Base-by-base conservation (phyloP, 208 protist genomes). In the Trypanosoma theileri region DNA sequence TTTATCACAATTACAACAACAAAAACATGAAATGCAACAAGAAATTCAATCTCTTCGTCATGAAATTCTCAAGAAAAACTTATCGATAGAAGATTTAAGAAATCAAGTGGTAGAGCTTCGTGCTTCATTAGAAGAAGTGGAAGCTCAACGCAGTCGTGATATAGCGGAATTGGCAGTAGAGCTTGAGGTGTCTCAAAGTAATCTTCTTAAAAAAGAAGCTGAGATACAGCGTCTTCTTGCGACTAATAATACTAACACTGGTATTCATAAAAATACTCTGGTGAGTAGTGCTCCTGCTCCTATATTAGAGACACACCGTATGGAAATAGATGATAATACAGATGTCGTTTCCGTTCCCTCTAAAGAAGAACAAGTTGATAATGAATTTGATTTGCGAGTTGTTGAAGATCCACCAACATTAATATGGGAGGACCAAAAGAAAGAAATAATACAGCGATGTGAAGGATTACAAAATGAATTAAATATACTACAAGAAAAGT, bases 381-480 rank as follows among this genome's bases (percentile, higher is more conserved):
- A 51, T 51, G n/a, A 51, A 4, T 21, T 14, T 51, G 4, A 51
- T 9, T 14, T 51, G n/a, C 10, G 24, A 22, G 13, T 3, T n/a
- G 19, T n/a, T 42, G 60, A 54, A 16, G 13, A 58, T 44, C 31
- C 45, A 31, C 6, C 11, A 10, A 10, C 31, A 52, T 57, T 7
- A 22, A 44, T 21, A 64, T 66, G 60, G 60, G 53, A 46, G 52
- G 46, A 52, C 8, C 35, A 66, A 41, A 54, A 58, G 57, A 24
- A 35, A n/a, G 46, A 54, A 50, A 44, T 66, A 24, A 66, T 53
- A 57, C 46, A 54, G 13, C 46, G 52, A 22, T 22, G 26, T 14
- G 60, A 54, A 13, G 3, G 31, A 58, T 50, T 66, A 14, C 63
- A 19, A 48, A 14, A 57, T 12, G 63, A 54, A 26, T 56, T 61